Conservation (phyloP, 2,329 filamentous ascomycete species). For the Graphilbum fragrans region DNA sequence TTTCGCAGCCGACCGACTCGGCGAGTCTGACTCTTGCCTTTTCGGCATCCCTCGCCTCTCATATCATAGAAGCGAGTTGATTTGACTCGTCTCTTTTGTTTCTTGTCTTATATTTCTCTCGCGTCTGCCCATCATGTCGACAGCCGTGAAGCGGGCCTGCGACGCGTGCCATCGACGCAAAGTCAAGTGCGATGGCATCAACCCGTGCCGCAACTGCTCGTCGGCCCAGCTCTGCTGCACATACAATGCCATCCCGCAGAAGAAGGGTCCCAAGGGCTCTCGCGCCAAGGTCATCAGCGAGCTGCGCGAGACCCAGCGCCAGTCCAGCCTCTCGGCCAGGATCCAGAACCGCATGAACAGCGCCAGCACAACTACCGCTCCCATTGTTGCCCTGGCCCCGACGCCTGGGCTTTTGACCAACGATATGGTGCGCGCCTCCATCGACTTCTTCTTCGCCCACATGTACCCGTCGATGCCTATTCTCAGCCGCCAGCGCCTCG, state of each 20-base stretch:
- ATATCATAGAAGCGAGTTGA: too few relatives aligned
- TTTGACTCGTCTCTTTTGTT: background rate
- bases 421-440: constrained; percentile 53
- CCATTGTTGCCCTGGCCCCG: constrained; percentile 30
- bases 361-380: constrained; percentile 33
- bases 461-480: constrained; percentile 55
- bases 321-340: constrained; percentile 50
- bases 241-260: constrained; percentile 64
- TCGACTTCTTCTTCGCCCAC: constrained; percentile 57
- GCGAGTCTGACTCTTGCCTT: too few relatives aligned
- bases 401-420: constrained; percentile 47
- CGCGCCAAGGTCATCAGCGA: constrained; percentile 67
- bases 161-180: constrained; percentile 65
- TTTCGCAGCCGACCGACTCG: too few relatives aligned
- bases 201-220: constrained; percentile 59
- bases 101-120: background rate
- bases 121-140: constrained; percentile 24
- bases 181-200: constrained; percentile 60
- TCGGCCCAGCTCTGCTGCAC: constrained; percentile 57
- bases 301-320: constrained; percentile 54
- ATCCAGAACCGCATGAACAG: constrained; percentile 49
- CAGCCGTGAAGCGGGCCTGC: constrained; percentile 50
- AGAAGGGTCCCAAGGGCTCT: constrained; percentile 65
- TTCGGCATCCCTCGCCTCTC: too few relatives aligned
- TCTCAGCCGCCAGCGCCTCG: constrained; percentile 43